Base-by-base conservation (phyloP, 1,284 basidiomycete species). In the Microbotryum lychnidis-dioicae region DNA sequence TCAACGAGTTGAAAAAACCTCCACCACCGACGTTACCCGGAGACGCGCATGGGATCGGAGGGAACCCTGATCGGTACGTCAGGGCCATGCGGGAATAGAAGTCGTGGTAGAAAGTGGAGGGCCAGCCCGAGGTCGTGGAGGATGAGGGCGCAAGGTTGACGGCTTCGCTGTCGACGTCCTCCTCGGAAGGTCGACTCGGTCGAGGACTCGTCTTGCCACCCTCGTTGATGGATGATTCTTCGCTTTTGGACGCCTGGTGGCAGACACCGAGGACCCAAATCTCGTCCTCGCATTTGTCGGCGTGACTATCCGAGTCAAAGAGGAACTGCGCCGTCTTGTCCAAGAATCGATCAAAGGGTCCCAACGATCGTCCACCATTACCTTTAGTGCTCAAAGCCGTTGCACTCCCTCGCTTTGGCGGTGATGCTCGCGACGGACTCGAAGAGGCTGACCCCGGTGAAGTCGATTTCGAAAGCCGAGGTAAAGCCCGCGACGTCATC, bases 61-160 rank as follows among this genome's bases (percentile, higher is more conserved):
- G 78, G 68, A 93, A 94, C 57, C 91, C 87, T 2, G 84, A 85
- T n/a, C 92, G 86, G 76, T 96, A 97, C 0, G 91, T 94, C 57
- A 91, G 81, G 87, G 91, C 94, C 62, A 96, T 80, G 10, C 87
- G 80, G 0, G 88, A 89, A 1, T 85, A 84, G 75, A 93, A 96
- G 76, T 96, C 91, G n/a, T 83, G 79, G 73, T 91, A 91, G 74
- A 96, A 96, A 56, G 82, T 80, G 4, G 84, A 81, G 0, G 89
- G 87, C 87, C 88, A 90, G 47, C 71, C 70, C 44, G 67, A n/a
- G 31, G 53, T 61, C 21, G 58, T 54, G 1, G 37, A 42, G 12
- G 37, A 42, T 0, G 37, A 42, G 12, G 37, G 2, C 10, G 37
- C 12, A 16, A 42, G 37, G 10, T 6, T 42, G 37, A 42, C 16